phyloP scores from a whole-genome alignment of 768 basidiomycete species.

The Mycena rosella region DNA sequence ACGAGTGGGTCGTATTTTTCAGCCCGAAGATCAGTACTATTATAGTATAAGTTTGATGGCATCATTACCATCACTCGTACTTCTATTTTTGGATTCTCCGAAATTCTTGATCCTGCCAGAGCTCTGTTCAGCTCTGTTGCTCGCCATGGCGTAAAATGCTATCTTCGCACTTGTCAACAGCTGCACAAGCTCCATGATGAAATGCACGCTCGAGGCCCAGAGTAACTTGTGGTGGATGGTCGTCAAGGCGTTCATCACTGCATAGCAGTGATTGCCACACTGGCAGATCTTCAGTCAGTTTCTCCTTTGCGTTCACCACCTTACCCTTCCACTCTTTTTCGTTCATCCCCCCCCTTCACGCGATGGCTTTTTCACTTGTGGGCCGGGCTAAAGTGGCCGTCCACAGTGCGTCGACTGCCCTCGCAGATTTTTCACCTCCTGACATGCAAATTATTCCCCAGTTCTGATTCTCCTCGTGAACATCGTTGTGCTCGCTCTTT shows the following conservation, averaged over 20 bases:
- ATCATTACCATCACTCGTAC: too few species aligned
- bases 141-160: too few species aligned
- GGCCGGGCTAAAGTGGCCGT: conserved; percentile 38
- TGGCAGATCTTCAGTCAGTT: neutral
- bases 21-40: too few species aligned
- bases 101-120: too few species aligned
- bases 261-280: neutral
- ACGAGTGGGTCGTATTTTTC: too few species aligned
- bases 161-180: too few species aligned
- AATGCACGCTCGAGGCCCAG: too few species aligned
- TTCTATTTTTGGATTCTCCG: too few species aligned
- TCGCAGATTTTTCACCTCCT: neutral
- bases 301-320: conserved; percentile 12
- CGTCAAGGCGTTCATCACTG: conserved; percentile 8
- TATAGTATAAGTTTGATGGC: too few species aligned
- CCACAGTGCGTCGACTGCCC: conserved; percentile 25
- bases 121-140: too few species aligned
- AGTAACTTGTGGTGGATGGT: too few species aligned
- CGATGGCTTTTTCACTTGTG: conserved; percentile 37
- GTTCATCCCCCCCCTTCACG: conserved; percentile 12
- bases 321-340: conserved; percentile 36
- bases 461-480: conserved; percentile 60
- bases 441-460: conserved; percentile 34
- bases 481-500: conserved; percentile 64
- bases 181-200: neutral